A percentile compares a stretch with the other conserved stretches of the same genome.
Conservation (phyloP, 768 basidiomycete genomes). For the Mycena latifolia region DNA sequence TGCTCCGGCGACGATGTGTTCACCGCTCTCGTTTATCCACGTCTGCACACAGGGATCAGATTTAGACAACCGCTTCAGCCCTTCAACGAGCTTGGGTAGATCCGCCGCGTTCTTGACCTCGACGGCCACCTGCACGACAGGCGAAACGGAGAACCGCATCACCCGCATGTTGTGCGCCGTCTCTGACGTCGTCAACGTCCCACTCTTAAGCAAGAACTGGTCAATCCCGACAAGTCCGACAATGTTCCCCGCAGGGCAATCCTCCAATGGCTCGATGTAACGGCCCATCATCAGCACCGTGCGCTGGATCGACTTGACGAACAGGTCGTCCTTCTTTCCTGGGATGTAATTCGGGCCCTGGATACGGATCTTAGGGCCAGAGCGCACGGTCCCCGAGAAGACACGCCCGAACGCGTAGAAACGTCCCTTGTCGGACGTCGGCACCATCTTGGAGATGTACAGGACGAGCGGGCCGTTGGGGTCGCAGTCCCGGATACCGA, state of each 20-base stretch:
- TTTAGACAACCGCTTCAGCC: slow-evolving; percentile 99
- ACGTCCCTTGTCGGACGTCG: slow-evolving; percentile 99
- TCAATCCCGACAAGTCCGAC: slow-evolving; percentile 99
- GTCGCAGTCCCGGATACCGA: slow-evolving; percentile 98
- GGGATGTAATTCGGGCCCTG: slow-evolving; percentile 99
- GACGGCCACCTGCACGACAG: slow-evolving; percentile 98
- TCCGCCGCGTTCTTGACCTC: slow-evolving; percentile 99
- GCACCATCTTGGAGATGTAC: slow-evolving; percentile 99
- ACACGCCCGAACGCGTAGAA: slow-evolving; percentile 99
- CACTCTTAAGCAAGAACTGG: slow-evolving; percentile 99
- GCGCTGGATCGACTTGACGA: slow-evolving; percentile 98
- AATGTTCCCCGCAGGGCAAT: slow-evolving; percentile 99
- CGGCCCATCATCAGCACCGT: slow-evolving; percentile 99
- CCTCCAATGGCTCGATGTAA: slow-evolving; percentile 98
- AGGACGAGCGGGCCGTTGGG: slow-evolving; percentile 96
- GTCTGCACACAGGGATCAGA: slow-evolving; percentile 99
- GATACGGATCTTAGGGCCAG: slow-evolving; percentile 99
- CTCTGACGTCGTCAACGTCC: slow-evolving; percentile 97
- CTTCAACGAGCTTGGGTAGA: slow-evolving; percentile 99
- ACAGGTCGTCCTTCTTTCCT: slow-evolving; percentile 98
- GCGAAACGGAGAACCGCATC: slow-evolving; percentile 99
- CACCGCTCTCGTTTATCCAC: slow-evolving; percentile 91
- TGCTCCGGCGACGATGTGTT: slow-evolving; percentile 99
- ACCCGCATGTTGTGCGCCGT: slow-evolving; percentile 99
- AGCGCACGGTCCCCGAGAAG: slow-evolving; percentile 97